phyloP scores from a whole-genome alignment of 2,329 filamentous ascomycete genomes.

The Diatrype stigma region DNA sequence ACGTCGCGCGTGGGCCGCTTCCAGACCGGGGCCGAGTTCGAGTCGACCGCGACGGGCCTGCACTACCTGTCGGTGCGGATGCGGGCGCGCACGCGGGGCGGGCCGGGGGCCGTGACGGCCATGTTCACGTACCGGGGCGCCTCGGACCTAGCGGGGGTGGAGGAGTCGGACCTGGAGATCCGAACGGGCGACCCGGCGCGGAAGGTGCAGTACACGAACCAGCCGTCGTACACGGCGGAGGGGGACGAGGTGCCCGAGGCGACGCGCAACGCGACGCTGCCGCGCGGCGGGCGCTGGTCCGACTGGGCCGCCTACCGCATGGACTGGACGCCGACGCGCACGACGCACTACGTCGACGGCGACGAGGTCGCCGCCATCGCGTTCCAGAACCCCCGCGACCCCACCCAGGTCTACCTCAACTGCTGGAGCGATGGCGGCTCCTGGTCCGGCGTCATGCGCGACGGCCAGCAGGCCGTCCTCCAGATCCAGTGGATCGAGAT shows the following conservation, averaged over 20 bases:
- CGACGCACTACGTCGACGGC: conserved; percentile 54
- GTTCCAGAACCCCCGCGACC: conserved; percentile 50
- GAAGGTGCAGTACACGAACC: conserved; percentile 56
- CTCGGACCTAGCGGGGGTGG: conserved; percentile 32
- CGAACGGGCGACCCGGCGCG: conserved; percentile 40
- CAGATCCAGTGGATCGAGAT: conserved; percentile 62
- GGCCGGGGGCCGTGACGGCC: conserved; percentile 44
- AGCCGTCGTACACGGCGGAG: conserved; percentile 43
- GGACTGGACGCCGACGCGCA: conserved; percentile 53
- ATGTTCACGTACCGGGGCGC: conserved; percentile 48
- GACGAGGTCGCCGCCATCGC: conserved; percentile 44
- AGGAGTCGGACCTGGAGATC: conserved; percentile 53
- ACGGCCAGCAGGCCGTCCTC: conserved; percentile 45
- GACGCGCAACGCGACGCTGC: conserved; percentile 39
- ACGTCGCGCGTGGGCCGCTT: conserved; percentile 40
- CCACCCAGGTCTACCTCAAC: conserved; percentile 52
- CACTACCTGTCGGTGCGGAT: conserved; percentile 42
- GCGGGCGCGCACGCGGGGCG: conserved; percentile 44
- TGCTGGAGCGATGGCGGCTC: conserved; percentile 57
- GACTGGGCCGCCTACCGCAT: conserved; percentile 56
- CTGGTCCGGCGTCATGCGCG: conserved; percentile 57
- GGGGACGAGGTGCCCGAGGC: conserved; percentile 40
- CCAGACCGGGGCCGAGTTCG: conserved; percentile 46
- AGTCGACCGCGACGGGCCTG: conserved; percentile 31
- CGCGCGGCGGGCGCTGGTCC: conserved; percentile 40